Percentiles rank a stretch among this genome's conserved stretches.
phyloP scores from a whole-genome alignment of 495 filamentous ascomycete species.

The Penicillium turbatum region DNA sequence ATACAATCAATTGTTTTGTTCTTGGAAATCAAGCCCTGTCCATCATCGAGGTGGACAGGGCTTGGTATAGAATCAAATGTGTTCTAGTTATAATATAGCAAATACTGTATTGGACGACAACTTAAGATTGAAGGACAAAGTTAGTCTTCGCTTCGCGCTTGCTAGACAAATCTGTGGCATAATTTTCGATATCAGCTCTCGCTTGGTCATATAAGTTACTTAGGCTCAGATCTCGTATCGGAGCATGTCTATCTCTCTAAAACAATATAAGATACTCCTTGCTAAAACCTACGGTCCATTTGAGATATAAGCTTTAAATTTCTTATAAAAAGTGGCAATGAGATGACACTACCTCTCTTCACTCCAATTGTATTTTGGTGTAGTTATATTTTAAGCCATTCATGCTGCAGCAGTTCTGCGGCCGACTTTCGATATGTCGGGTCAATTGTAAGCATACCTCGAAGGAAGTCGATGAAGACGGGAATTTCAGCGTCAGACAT shows the following conservation, averaged over 20 bases:
- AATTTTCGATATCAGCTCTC: too few species aligned
- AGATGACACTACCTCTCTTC: not conserved
- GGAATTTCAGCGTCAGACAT: slow-evolving; percentile 22
- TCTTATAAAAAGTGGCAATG: not conserved
- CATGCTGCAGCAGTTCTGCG: slow-evolving; percentile 22
- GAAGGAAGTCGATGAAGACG: slow-evolving; percentile 34
- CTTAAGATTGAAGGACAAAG: too few species aligned
- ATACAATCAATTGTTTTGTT: slow-evolving; percentile 4
- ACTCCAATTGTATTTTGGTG: not conserved
- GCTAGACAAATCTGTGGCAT: too few species aligned
- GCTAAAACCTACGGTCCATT: not conserved
- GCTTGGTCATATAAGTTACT: too few species aligned
- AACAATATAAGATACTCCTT: not conserved
- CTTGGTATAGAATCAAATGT: not conserved
- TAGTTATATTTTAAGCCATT: slow-evolving; percentile 13
- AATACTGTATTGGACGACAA: too few species aligned
- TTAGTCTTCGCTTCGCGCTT: too few species aligned
- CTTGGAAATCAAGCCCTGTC: not conserved
- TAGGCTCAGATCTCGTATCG: too few species aligned
- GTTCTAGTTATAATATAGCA: too few species aligned
- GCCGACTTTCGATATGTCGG: slow-evolving; percentile 18
- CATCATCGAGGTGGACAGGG: not conserved
- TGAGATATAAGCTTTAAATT: not conserved
- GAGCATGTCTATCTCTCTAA: too few species aligned
- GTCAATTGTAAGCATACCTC: slow-evolving; percentile 22